Base-by-base conservation (phyloP, 768 basidiomycete species). In the Macrolepiota dolichaula region DNA sequence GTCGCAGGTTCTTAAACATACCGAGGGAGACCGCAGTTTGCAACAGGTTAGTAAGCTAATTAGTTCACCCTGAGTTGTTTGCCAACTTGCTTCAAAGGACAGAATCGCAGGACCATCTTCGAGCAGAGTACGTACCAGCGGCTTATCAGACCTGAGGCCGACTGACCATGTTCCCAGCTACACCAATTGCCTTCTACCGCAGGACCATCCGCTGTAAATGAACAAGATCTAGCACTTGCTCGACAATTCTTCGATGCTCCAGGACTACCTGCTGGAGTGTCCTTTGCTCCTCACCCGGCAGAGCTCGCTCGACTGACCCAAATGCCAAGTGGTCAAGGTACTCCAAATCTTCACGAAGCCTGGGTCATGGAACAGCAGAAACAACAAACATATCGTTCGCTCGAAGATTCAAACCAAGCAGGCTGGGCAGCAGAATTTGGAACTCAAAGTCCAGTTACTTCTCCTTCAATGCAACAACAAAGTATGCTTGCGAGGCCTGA, bases 1-100 rank as follows among this genome's bases (percentile, higher is more conserved):
- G 25, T 86, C 91, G 2, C 89, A 93, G 66, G 88, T 98, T 25
- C 80, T 95, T 55, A 96, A 97, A 71, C 91, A 96, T 68, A 85
- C 92, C 9, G 92, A 94, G 61, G 87, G 85, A 1, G 95, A 97
- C 75, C 85, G 89, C 58, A 94, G 92, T 72, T 72, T 96, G 29
- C 94, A 96, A 68, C 87, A 92, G 77, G 94, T 92, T 66, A 61
- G 81, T 73, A 38, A 38, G 50, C 22, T 49, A 24, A 25, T 37
- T n/a, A 19, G 54, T 13, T 51, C 27, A 29, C 40, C 51, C 36
- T 49, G 38, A 38, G 58, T 35, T 60, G 55, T 25, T 64, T 54
- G 55, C 40, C 64, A 50, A 55, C 13, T 59, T 40, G 36, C 17
- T 57, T 32, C 50, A 38, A 61, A 94, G 92, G 91, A 94, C 73